phyloP scores from a whole-genome alignment of 441 rosid species.

The Erodium texanum region DNA sequence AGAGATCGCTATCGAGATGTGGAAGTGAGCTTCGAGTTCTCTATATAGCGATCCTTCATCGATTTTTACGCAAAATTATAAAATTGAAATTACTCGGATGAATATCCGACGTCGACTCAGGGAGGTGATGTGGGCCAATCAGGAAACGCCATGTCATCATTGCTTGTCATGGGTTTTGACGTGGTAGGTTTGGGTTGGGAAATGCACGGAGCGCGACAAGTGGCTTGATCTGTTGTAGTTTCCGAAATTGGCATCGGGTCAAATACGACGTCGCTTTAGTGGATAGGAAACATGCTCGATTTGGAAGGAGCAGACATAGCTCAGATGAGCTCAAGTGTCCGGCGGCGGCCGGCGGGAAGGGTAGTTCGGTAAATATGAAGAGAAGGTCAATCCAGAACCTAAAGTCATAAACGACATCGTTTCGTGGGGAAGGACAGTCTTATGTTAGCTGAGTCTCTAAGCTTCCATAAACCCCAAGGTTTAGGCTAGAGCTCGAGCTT shows the following conservation, averaged over 20 bases:
- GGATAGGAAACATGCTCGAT: too few species aligned
- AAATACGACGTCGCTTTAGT: too few species aligned
- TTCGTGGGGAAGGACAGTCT: background rate
- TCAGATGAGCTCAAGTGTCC: too few species aligned
- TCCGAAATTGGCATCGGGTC: background rate
- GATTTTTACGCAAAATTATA: background rate
- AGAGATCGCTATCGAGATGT: constrained; percentile 5
- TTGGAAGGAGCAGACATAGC: too few species aligned
- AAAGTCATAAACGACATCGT: background rate
- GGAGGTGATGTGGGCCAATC: background rate
- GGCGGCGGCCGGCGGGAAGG: background rate
- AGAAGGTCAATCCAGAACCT: too few species aligned
- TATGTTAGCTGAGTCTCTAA: background rate
- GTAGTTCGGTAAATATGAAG: background rate
- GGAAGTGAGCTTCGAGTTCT: background rate
- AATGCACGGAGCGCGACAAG: background rate
- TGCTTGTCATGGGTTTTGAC: background rate
- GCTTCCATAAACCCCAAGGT: background rate
- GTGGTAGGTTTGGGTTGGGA: background rate
- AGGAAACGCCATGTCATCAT: background rate
- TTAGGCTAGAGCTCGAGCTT: background rate
- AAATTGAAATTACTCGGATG: too few species aligned
- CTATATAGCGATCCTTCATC: constrained; percentile 20
- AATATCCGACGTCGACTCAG: background rate
- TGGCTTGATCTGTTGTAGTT: background rate